A percentile compares a stretch with the other conserved stretches of the same genome.
Conservation (phyloP, 306 rosid genomes). For the Cucurbita maxima region DNA sequence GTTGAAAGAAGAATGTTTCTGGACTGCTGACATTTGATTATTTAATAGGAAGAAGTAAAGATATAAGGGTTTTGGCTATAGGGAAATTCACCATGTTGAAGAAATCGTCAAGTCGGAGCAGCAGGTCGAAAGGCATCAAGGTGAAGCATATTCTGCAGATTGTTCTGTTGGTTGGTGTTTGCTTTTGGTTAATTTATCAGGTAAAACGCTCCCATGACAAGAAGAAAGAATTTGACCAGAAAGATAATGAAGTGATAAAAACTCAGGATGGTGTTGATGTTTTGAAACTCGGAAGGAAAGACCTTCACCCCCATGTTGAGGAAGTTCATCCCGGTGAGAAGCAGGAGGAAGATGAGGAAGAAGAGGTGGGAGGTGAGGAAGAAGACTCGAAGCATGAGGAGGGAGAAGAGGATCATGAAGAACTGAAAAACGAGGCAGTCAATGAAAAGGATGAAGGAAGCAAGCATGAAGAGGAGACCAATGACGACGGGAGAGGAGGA, state of each 20-base stretch:
- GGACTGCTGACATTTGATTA: not conserved
- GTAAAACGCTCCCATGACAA: constrained; percentile 87
- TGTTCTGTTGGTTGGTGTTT: constrained; percentile 59
- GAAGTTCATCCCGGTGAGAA: constrained; percentile 23
- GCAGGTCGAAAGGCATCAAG: constrained; percentile 62
- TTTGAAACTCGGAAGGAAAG: constrained; percentile 70
- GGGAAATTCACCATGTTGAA: constrained; percentile 49
- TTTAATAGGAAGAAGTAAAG: not conserved
- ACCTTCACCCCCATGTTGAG: constrained; percentile 28
- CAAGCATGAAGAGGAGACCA: constrained; percentile 32
- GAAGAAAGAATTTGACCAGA: constrained; percentile 49
- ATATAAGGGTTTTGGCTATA: not conserved
- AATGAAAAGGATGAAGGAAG: constrained; percentile 43
- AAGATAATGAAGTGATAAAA: constrained; percentile 19
- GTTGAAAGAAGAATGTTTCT: not conserved
- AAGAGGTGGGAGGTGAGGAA: constrained; percentile 37
- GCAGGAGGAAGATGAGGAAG: constrained; percentile 68
- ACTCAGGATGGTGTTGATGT: constrained; percentile 18
- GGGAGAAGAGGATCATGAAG: constrained; percentile 7
- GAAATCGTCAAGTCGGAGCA: constrained; percentile 43
- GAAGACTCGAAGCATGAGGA: constrained; percentile 34
- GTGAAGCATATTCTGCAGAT: constrained; percentile 69
- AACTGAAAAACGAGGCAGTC: constrained; percentile 27
- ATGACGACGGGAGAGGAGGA: constrained; percentile 46
- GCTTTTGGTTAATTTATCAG: constrained; percentile 91